Evolutionary conservation across 441 rosid species (phyloP).

Genomic region (Gossypium schwendimanii): DNA sequence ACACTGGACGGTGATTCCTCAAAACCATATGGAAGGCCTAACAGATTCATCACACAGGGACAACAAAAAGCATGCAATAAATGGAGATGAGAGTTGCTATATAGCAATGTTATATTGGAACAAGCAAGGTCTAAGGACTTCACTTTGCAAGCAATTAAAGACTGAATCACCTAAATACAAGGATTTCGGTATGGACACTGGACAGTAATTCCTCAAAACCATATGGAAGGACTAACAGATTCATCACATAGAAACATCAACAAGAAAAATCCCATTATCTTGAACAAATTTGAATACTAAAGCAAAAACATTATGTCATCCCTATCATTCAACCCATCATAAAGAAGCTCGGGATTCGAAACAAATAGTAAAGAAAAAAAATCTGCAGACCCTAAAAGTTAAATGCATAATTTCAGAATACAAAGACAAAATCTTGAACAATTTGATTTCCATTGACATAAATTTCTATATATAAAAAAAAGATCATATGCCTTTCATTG

Average conservation of each 20-base stretch:
- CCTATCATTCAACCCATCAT: neutral
- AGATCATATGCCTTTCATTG: constrained; percentile 27
- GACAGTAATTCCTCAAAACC: neutral
- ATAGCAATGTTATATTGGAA: too few species aligned
- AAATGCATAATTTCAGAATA: constrained; percentile 13
- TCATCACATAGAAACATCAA: neutral
- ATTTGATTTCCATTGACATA: constrained; percentile 22
- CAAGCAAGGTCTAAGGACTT: neutral
- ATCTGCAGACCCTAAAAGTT: constrained; percentile 3
- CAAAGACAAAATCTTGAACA: constrained; percentile 12
- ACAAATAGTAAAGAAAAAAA: neutral
- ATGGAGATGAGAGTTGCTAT: too few species aligned
- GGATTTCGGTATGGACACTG: neutral
- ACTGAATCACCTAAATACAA: neutral
- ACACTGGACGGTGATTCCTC: neutral
- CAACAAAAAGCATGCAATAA: too few species aligned
- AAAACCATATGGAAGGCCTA: neutral
- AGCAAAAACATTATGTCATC: neutral
- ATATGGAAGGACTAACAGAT: neutral
- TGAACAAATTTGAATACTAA: neutral
- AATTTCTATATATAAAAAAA: constrained; percentile 8
- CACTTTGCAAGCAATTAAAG: neutral
- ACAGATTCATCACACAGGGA: too few species aligned
- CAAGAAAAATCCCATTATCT: neutral
- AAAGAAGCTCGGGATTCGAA: too few species aligned